These are phyloP conservation scores for Mucor indicus DNA, from an alignment of 371 early-diverging fungal genomes.

Conservation along the genomic window DNA sequence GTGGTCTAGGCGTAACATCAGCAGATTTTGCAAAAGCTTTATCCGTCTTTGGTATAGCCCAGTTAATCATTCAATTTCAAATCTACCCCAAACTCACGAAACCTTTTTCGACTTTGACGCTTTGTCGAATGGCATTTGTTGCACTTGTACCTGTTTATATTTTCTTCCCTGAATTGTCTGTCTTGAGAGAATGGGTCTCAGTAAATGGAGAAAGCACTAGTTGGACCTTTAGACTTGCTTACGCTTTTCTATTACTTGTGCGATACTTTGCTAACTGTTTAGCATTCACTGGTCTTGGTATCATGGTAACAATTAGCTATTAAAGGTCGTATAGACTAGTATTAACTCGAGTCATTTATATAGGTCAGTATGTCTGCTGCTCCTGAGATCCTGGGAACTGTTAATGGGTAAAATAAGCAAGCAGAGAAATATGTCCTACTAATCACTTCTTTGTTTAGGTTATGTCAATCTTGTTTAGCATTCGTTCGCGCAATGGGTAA, in stretches of 20 bases:
- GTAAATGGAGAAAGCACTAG: not conserved
- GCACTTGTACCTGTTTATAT: conserved; percentile 41
- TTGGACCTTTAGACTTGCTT: conserved; percentile 23
- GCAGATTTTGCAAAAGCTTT: conserved; percentile 43
- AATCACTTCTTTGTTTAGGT: not conserved
- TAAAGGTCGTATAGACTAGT: not conserved
- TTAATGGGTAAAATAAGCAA: conserved; percentile 54
- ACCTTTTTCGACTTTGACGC: conserved; percentile 27
- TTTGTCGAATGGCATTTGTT: conserved; percentile 37
- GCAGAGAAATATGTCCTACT: not conserved
- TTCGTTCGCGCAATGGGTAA: conserved; percentile 63
- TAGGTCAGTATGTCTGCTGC: conserved; percentile 61
- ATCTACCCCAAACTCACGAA: conserved; percentile 52
- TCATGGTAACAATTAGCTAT: conserved; percentile 38
- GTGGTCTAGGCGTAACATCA: conserved; percentile 47
- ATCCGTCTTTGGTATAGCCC: conserved; percentile 46
- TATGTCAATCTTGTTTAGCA: conserved; percentile 57
- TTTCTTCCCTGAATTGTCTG: conserved; percentile 41
- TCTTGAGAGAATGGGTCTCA: conserved; percentile 18
- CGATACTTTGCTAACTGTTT: conserved; percentile 52
- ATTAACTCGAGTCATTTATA: not conserved
- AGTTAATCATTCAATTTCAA: conserved; percentile 50
- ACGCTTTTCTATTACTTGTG: conserved; percentile 37
- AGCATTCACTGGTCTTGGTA: conserved; percentile 60
- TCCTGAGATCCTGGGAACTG: conserved; percentile 56